Conservation (phyloP, 768 basidiomycete genomes). For the Boletus insuetus region DNA sequence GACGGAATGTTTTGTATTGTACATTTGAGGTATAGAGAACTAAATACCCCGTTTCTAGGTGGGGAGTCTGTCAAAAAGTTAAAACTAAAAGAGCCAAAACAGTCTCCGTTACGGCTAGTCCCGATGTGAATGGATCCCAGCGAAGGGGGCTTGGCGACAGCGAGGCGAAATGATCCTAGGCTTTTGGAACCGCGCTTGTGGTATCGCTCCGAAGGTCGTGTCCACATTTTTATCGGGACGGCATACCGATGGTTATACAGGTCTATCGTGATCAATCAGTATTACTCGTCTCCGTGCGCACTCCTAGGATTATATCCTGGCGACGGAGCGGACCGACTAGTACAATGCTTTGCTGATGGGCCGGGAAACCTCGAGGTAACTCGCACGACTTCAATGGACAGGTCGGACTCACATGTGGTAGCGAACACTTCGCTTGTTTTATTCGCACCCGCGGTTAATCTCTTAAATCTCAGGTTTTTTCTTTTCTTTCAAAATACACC, state of each 20-base stretch:
- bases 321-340: conserved; percentile 14
- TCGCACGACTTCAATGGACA: conserved; percentile 1
- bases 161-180: conserved; percentile 21
- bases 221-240: conserved; percentile 22
- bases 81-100: conserved; percentile 37
- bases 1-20: conserved; percentile 17
- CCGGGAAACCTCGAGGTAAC: conserved; percentile 2
- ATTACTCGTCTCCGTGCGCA: background rate
- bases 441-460: conserved; percentile 23
- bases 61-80: conserved; percentile 30
- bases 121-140: conserved; percentile 18
- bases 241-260: conserved; percentile 20
- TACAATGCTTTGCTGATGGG: conserved; percentile 2
- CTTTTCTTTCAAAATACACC: conserved; percentile 11
- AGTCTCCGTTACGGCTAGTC: conserved; percentile 22
- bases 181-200: conserved; percentile 6
- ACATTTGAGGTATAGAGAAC: conserved; percentile 20
- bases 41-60: conserved; percentile 17
- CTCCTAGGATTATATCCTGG: background rate
- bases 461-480: conserved; percentile 15
- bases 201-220: conserved; percentile 11
- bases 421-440: conserved; percentile 3
- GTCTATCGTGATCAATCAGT: background rate
- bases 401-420: background rate
- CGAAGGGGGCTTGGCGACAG: conserved; percentile 15